These are phyloP conservation scores for Plasmodium inui DNA, from an alignment of 169 alveolate genomes.

Conservation along the genomic window DNA sequence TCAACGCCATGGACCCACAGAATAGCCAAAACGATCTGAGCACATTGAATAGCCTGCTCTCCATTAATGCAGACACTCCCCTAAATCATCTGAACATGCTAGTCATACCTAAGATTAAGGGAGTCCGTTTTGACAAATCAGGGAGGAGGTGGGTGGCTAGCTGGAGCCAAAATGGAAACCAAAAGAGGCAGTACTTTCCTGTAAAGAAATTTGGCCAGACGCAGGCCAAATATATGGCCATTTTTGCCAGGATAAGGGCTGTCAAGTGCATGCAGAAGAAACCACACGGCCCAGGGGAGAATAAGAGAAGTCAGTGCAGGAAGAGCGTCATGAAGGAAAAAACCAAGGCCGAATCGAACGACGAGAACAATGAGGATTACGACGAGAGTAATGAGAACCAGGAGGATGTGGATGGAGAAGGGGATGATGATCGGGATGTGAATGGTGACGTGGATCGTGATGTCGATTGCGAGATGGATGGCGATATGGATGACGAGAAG, in stretches of 20 bases:
- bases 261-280: slow-evolving; percentile 73
- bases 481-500: neutral
- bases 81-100: slow-evolving; percentile 19
- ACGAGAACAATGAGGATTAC: neutral
- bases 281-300: slow-evolving; percentile 1
- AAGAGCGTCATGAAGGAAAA: slow-evolving; percentile 5
- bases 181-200: slow-evolving; percentile 85
- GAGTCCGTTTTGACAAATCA: slow-evolving; percentile 86
- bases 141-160: slow-evolving; percentile 88
- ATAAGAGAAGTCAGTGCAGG: slow-evolving; percentile 5
- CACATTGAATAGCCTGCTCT: neutral
- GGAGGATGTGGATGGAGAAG: neutral
- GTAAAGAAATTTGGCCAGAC: slow-evolving; percentile 84
- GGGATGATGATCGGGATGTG: neutral
- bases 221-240: slow-evolving; percentile 84
- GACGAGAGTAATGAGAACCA: neutral
- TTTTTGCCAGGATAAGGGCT: slow-evolving; percentile 85
- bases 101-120: slow-evolving; percentile 76
- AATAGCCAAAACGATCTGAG: neutral
- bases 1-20: neutral
- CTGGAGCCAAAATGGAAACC: slow-evolving; percentile 88
- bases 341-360: slow-evolving; percentile 6
- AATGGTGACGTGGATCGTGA: neutral
- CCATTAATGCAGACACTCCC: neutral
- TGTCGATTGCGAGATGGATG: neutral